Evolutionary conservation across 768 basidiomycete species (phyloP), one percentile per base, ranked within the genome.

Genomic region (Pleurotus djamor): DNA sequence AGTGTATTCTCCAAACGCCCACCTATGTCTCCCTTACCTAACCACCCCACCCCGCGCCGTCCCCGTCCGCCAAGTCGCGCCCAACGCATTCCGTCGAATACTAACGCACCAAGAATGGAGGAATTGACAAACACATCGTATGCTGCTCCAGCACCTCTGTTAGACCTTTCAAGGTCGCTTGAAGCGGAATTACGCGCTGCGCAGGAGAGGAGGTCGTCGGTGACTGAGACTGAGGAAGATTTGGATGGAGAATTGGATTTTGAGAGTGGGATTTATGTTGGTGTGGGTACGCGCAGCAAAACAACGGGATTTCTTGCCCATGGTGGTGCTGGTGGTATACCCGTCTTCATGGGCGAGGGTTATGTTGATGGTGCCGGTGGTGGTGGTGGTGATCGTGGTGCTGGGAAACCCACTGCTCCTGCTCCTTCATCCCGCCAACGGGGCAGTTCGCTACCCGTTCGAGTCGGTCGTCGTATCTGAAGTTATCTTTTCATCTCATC

Each of bases 301-400:
- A 75, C 71, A 14, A 72, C 68, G 4, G 87, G 88, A 1, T 93
- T 91, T 62, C 74, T 92, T 21, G 86, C 88, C 3, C 86, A 84
- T 65, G 91, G 91, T 10, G 91, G 91, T 0, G 89, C 81, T 8
- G 89, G 86, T 21, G 91, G 91, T 0, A 59, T 67, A 1, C 86
- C 90, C 1, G 86, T 93, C 9, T 84, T 85, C 59, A 86, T 91
- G 83, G 87, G 85, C 6, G 81, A 76, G 32, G 89, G 88, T 3
- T 87, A 87, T 64, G 81, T 88, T 4, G 79, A 81, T 47, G 87
- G 82, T n/a, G 84, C 71, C 0, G 72, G 21, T 28, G 21, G 21
- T 28, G 21, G 21, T 28, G 21, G 21, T 28, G 21, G 21, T 28
- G 21, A 3, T 28, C 2, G 21, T 28, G 21, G 21, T 28, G 21